These are phyloP conservation scores for Peronospora destructor DNA, from an alignment of 352 stramenopile species.

Conservation along the genomic window DNA sequence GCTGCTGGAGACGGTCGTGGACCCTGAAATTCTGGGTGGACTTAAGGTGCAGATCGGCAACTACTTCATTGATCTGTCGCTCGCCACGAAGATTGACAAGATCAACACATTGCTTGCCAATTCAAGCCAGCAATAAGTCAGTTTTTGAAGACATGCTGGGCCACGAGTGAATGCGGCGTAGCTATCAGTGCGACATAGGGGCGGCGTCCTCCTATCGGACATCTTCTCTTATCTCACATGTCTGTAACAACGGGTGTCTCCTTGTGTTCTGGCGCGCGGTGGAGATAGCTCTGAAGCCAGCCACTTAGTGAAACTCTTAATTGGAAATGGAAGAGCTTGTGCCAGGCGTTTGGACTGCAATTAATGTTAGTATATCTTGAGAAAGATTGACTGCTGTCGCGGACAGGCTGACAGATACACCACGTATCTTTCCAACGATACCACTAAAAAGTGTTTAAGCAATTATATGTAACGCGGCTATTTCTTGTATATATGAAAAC, in stretches of 20 bases:
- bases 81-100: conserved; percentile 93
- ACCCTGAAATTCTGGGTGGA: conserved; percentile 92
- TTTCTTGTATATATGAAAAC: conserved; percentile 27
- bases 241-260: conserved; percentile 12
- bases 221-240: conserved; percentile 1
- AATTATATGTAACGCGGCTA: conserved; percentile 9
- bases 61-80: conserved; percentile 96
- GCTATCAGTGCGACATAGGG: conserved; percentile 1
- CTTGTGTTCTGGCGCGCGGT: conserved; percentile 5
- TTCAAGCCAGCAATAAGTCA: conserved; percentile 42
- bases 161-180: conserved; percentile 19
- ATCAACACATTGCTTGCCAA: conserved; percentile 82
- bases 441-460: conserved; percentile 1
- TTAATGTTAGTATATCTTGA: conserved; percentile 3
- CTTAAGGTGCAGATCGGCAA: conserved; percentile 97
- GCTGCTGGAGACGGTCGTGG: conserved; percentile 87
- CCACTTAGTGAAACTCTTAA: conserved; percentile 29
- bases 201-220: background rate
- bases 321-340: conserved; percentile 21
- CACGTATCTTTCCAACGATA: background rate
- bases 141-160: conserved; percentile 8
- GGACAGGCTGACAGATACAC: background rate
- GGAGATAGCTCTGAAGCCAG: conserved; percentile 12
- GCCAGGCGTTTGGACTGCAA: conserved; percentile 6
- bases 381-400: background rate